phyloP scores from a whole-genome alignment of 148 eudicot species.

The Vaccinium macrocarpon region DNA sequence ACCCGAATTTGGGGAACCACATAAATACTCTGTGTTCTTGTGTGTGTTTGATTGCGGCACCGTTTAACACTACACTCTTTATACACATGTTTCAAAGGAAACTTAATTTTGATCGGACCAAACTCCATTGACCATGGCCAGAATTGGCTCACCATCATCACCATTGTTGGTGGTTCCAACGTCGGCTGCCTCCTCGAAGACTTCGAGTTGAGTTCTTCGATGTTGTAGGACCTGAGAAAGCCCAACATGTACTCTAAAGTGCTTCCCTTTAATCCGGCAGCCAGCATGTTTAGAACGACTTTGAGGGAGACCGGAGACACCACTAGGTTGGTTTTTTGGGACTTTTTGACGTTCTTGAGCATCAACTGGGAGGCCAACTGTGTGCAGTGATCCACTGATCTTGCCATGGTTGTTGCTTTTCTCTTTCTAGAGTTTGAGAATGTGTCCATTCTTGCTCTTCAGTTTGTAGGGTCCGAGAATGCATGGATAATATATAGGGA shows the following conservation, averaged over 20 bases:
- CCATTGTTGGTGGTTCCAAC: background rate
- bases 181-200: background rate
- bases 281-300: background rate
- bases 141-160: background rate
- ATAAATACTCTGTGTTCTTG: too few species aligned
- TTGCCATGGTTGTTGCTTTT: background rate
- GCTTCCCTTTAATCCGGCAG: background rate
- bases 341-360: background rate
- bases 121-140: slow-evolving; percentile 14
- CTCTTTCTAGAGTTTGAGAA: background rate
- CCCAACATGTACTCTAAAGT: background rate
- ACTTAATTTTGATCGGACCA: background rate
- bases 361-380: background rate
- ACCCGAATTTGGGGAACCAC: too few species aligned
- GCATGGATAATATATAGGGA: too few species aligned
- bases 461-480: too few species aligned
- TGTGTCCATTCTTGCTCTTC: too few species aligned
- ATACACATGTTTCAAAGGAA: slow-evolving; percentile 2
- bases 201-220: background rate
- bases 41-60: too few species aligned
- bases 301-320: background rate
- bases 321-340: background rate
- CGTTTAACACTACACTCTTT: too few species aligned
- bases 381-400: background rate
- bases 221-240: background rate